Percentiles rank a stretch among this genome's conserved stretches.
Evolutionary conservation across 306 rosid genomes (phyloP).

Genomic region (Dalbergia cultrata): DNA sequence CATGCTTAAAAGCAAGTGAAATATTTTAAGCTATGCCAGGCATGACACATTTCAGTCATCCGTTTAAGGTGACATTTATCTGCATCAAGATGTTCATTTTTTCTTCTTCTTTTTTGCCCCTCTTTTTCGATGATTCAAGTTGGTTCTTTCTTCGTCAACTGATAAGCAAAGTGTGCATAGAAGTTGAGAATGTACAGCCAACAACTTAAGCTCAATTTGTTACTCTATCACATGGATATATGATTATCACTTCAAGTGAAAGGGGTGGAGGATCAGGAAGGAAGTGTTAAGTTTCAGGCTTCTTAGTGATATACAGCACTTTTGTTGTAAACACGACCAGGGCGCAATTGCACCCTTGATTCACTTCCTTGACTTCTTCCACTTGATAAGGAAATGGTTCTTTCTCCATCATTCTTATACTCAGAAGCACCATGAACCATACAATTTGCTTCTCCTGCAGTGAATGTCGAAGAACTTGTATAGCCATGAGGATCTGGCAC

Average conservation of each 20-base stretch:
- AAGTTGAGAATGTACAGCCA: slow-evolving; percentile 1
- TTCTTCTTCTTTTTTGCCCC: not conserved
- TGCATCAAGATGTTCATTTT: too few relatives aligned
- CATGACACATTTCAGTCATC: too few relatives aligned
- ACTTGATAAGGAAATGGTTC: not conserved
- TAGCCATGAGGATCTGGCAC: slow-evolving; percentile 27
- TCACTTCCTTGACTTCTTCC: slow-evolving; percentile 37
- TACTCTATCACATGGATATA: not conserved
- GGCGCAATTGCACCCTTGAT: slow-evolving; percentile 40
- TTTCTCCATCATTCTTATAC: slow-evolving; percentile 18
- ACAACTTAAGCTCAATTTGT: not conserved
- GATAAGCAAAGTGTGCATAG: not conserved
- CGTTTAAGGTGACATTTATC: too few relatives aligned
- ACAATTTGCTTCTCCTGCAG: slow-evolving; percentile 22
- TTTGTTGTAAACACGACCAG: slow-evolving; percentile 40
- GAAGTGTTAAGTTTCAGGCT: not conserved
- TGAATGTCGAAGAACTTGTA: slow-evolving; percentile 22
- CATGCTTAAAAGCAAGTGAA: too few relatives aligned
- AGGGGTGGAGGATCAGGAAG: too few relatives aligned
- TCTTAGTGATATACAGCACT: slow-evolving; percentile 28
- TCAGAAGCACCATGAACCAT: slow-evolving; percentile 23
- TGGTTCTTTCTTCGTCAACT: not conserved
- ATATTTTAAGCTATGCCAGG: too few relatives aligned
- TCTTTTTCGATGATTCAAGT: not conserved
- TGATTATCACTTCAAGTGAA: too few relatives aligned